phyloP scores from a whole-genome alignment of 2,329 filamentous ascomycete genomes.

The Anisogramma anomala region DNA sequence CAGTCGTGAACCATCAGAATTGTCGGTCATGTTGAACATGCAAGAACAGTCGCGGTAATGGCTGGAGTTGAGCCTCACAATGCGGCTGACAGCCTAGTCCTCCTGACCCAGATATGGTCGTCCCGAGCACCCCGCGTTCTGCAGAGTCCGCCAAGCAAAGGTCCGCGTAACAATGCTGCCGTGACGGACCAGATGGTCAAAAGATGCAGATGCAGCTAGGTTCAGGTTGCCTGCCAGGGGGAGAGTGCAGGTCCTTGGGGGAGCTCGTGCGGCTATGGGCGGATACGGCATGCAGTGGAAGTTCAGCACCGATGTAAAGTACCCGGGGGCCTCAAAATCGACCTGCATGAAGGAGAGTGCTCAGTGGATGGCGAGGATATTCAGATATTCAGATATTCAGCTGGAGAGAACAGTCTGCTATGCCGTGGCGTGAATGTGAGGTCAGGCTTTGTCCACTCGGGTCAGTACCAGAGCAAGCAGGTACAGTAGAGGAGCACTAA shows the following conservation, averaged over 20 bases:
- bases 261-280: not conserved
- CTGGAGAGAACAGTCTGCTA: no score
- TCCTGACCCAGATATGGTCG: no score
- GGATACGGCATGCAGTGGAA: not conserved
- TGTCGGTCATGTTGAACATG: conserved; percentile 10
- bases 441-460: no score
- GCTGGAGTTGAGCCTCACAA: no score
- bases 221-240: no score
- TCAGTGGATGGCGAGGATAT: no score
- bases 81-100: no score
- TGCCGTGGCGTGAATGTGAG: no score
- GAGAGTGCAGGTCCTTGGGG: no score
- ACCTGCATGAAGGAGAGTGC: conserved; percentile 6
- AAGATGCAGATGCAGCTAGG: not conserved
- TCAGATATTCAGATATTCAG: no score
- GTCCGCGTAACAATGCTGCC: not conserved
- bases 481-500: no score
- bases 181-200: not conserved
- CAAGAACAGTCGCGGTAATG: not conserved
- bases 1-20: conserved; percentile 22
- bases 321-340: conserved; percentile 1
- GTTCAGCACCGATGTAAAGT: not conserved
- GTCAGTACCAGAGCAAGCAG: no score
- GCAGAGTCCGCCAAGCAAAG: not conserved
- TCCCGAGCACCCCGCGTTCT: not conserved